Conservation (phyloP, 73 alveolate genomes). For the Tetrahymena elliotti region DNA sequence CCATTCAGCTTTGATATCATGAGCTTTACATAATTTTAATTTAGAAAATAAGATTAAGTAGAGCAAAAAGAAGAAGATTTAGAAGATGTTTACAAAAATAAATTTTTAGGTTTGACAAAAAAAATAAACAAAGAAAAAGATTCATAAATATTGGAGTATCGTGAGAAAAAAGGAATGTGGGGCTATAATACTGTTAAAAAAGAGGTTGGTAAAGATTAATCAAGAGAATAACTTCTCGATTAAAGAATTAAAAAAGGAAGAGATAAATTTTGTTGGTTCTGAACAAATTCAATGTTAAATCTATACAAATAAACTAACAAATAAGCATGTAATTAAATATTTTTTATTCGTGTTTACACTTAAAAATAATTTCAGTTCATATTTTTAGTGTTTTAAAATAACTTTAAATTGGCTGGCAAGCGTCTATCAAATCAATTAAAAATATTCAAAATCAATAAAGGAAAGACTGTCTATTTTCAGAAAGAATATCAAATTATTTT, state of each 20-base stretch:
- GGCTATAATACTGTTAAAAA: constrained; percentile 34
- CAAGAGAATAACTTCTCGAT: constrained; percentile 31
- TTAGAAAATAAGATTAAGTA: constrained; percentile 17
- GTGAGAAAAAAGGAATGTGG: constrained; percentile 45
- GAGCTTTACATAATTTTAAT: constrained; percentile 8
- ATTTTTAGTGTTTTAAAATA: background rate
- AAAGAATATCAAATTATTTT: no score
- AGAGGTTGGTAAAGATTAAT: constrained; percentile 12
- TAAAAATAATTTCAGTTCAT: background rate
- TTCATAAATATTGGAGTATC: constrained; percentile 5
- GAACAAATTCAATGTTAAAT: background rate
- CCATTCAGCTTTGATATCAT: constrained; percentile 17
- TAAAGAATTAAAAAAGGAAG: constrained; percentile 17
- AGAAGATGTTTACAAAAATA: constrained; percentile 31
- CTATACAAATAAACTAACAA: no score
- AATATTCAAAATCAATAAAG: no score
- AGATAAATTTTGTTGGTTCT: constrained; percentile 42
- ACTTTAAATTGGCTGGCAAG: background rate
- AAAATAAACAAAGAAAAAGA: constrained; percentile 14
- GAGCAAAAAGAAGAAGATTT: constrained; percentile 23
- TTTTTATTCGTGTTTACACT: background rate
- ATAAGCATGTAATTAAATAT: no score
- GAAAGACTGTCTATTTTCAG: no score
- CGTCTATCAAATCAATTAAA: background rate
- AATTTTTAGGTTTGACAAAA: constrained; percentile 20